Evolutionary conservation across 306 rosid genomes (phyloP).

Genomic region (Biancaea sappan): DNA sequence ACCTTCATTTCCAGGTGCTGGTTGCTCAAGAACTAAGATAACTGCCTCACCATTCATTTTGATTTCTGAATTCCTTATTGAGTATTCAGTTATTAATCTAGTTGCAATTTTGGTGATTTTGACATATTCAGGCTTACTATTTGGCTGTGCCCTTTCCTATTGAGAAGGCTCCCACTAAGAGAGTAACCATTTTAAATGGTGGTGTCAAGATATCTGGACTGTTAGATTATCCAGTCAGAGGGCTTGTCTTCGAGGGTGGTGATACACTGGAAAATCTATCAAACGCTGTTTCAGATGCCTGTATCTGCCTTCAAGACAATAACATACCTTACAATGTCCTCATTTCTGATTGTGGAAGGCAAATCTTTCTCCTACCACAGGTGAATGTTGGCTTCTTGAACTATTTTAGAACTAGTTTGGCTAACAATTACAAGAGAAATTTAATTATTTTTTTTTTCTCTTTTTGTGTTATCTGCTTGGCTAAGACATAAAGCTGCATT

Average conservation of each 20-base stretch:
- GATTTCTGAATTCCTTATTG: neutral
- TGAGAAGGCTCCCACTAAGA: constrained; percentile 84
- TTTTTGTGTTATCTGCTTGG: neutral
- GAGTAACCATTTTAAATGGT: constrained; percentile 41
- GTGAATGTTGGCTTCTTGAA: constrained; percentile 39
- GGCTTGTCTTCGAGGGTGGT: constrained; percentile 83
- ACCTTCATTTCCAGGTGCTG: constrained; percentile 96
- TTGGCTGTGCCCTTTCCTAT: constrained; percentile 84
- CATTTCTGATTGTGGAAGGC: constrained; percentile 78
- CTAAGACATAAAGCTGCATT: neutral
- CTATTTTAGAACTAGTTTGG: neutral
- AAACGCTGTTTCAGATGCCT: constrained; percentile 75
- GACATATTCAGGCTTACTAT: constrained; percentile 73
- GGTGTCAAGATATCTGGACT: constrained; percentile 68
- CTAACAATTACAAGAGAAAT: neutral
- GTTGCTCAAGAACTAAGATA: neutral
- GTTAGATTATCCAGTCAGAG: constrained; percentile 81
- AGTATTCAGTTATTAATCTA: neutral
- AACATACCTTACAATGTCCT: constrained; percentile 90
- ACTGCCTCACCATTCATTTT: neutral
- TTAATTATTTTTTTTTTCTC: neutral
- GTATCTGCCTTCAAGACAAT: constrained; percentile 86
- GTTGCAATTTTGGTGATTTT: constrained; percentile 25
- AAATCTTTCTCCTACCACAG: constrained; percentile 88
- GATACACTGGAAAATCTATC: constrained; percentile 58